These are phyloP conservation scores for Candida sanyaensis DNA, from an alignment of 1,139 yeast species.

Conservation along the genomic window DNA sequence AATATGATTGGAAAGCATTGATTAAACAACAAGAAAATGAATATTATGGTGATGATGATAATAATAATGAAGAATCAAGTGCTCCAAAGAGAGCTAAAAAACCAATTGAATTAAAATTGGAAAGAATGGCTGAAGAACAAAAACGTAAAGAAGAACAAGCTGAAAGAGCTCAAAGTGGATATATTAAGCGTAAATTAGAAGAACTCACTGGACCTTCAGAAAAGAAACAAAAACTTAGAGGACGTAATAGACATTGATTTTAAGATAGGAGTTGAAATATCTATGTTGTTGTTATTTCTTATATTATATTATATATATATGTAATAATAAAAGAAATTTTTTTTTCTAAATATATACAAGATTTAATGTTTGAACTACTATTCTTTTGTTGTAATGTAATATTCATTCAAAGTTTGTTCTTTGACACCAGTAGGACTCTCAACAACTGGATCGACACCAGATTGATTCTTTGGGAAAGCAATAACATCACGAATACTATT, in stretches of 20 bases:
- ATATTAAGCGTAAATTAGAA: constrained; percentile 22
- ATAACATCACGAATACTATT: constrained; percentile 86
- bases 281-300: constrained; percentile 1
- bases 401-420: constrained; percentile 48
- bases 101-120: constrained; percentile 49
- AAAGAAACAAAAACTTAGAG: constrained; percentile 29
- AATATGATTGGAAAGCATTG: constrained; percentile 78
- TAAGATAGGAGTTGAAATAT: constrained; percentile 2
- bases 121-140: constrained; percentile 37
- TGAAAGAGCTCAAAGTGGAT: constrained; percentile 16
- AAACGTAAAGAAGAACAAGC: constrained; percentile 29
- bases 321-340: not conserved
- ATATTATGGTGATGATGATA: constrained; percentile 26
- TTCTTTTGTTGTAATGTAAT: constrained; percentile 36
- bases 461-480: constrained; percentile 91
- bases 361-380: constrained; percentile 1
- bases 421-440: constrained; percentile 76
- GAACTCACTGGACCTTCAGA: constrained; percentile 17
- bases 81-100: constrained; percentile 27
- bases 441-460: constrained; percentile 87
- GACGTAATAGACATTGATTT: constrained; percentile 19
- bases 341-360: too few relatives aligned
- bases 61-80: constrained; percentile 16
- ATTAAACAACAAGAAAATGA: constrained; percentile 72
- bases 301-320: constrained; percentile 2